phyloP scores from a whole-genome alignment of 2,329 filamentous ascomycete species.

The Monilinia fructicola region DNA sequence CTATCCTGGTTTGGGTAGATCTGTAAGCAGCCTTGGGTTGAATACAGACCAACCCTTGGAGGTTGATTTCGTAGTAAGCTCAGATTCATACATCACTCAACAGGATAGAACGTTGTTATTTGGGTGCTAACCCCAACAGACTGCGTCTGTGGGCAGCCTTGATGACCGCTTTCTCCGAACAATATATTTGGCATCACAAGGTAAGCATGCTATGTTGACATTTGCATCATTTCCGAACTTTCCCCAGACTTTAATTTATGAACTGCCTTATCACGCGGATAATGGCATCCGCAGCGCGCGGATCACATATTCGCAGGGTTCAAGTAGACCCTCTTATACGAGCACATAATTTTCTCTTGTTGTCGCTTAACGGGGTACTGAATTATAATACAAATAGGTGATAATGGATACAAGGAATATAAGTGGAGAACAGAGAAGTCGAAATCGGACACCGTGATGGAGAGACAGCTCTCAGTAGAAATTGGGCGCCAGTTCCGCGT shows the following conservation, averaged over 20 bases:
- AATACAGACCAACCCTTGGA: constrained; percentile 55
- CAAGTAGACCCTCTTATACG: constrained; percentile 14
- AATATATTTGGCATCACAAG: constrained; percentile 59
- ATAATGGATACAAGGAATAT: constrained; percentile 48
- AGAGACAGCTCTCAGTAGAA: constrained; percentile 32
- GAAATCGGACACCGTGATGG: constrained; percentile 28
- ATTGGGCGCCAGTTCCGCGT: constrained; percentile 60
- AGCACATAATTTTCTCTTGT: constrained; percentile 10
- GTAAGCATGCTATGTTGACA: constrained; percentile 38
- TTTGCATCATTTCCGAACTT: constrained; percentile 21
- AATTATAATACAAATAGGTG: constrained; percentile 41
- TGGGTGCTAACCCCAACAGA: constrained; percentile 45
- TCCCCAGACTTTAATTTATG: constrained; percentile 19
- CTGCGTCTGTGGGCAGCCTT: constrained; percentile 78
- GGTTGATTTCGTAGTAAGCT: constrained; percentile 69
- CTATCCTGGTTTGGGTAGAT: constrained; percentile 69
- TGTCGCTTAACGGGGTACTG: constrained; percentile 18
- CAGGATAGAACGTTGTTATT: not conserved
- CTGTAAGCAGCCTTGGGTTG: constrained; percentile 64
- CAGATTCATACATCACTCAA: not conserved
- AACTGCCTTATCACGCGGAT: constrained; percentile 14
- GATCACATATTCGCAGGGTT: not conserved
- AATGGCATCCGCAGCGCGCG: not conserved
- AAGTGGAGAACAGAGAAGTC: constrained; percentile 41
- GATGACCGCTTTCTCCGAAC: constrained; percentile 63